Evolutionary conservation across 257 asterid genomes (phyloP).

Genomic region (Fraxinus pennsylvanica): DNA sequence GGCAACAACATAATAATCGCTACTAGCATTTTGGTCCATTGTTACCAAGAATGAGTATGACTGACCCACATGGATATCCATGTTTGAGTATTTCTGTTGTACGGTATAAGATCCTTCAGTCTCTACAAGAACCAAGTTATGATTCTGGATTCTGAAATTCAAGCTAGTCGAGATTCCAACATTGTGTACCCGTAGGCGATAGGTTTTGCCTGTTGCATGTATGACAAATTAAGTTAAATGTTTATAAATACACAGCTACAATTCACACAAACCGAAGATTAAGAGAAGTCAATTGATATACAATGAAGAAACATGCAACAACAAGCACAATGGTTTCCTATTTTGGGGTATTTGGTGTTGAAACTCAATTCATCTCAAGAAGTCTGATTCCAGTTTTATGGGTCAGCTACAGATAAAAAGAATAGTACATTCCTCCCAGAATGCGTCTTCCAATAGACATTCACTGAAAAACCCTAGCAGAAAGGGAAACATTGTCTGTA

Average conservation of each 20-base stretch:
- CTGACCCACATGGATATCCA: slow-evolving; percentile 97
- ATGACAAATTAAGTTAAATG: slow-evolving; percentile 19
- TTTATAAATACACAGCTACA: not conserved
- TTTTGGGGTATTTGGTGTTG: not conserved
- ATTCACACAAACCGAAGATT: not conserved
- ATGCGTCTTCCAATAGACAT: not conserved
- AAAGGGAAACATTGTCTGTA: not conserved
- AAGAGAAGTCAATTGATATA: not conserved
- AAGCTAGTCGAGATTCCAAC: slow-evolving; percentile 85
- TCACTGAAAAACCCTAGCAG: not conserved
- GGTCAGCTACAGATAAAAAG: not conserved
- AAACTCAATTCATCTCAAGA: not conserved
- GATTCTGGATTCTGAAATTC: slow-evolving; percentile 92
- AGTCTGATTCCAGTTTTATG: not conserved
- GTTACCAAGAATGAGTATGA: slow-evolving; percentile 90
- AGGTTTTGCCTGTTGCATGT: slow-evolving; percentile 68
- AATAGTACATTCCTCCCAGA: not conserved
- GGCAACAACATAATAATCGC: slow-evolving; percentile 86
- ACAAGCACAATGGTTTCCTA: not conserved
- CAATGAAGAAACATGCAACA: slow-evolving; percentile 2
- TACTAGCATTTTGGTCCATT: slow-evolving; percentile 80
- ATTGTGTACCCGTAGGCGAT: slow-evolving; percentile 84
- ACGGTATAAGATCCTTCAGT: slow-evolving; percentile 96
- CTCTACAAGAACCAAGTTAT: slow-evolving; percentile 83
- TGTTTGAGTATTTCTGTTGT: slow-evolving; percentile 80